phyloP scores from a whole-genome alignment of 371 early-diverging fungal species.

The Smittium mucronatum region DNA sequence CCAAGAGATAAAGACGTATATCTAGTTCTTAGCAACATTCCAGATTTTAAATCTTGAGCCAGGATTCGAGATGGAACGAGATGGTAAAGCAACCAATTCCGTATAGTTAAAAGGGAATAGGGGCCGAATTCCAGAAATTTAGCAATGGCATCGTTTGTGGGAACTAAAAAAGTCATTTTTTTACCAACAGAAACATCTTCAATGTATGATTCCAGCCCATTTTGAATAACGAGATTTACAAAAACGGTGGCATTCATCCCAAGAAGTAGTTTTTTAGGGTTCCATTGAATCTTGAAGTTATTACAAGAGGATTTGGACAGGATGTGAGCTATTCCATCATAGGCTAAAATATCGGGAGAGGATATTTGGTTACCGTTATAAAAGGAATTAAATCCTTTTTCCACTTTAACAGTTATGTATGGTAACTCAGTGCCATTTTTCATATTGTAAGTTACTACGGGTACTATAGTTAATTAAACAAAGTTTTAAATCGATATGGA shows the following conservation, averaged over 20 bases:
- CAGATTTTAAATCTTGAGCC: slow-evolving; percentile 18
- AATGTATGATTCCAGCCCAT: slow-evolving; percentile 23
- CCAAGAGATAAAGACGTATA: slow-evolving; percentile 17
- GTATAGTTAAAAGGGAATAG: slow-evolving; percentile 10
- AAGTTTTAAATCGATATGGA: too few species aligned
- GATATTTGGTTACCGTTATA: neutral
- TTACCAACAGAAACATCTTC: slow-evolving; percentile 25
- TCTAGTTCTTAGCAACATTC: slow-evolving; percentile 22
- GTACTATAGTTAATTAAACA: too few species aligned
- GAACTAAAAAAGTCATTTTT: slow-evolving; percentile 31
- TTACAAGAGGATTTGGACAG: neutral
- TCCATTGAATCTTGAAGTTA: slow-evolving; percentile 16
- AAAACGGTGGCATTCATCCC: slow-evolving; percentile 34
- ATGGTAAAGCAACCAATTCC: slow-evolving; percentile 33
- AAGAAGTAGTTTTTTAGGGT: slow-evolving; percentile 28
- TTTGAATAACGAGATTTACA: slow-evolving; percentile 25
- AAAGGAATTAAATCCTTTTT: neutral
- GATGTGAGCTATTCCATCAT: slow-evolving; percentile 2
- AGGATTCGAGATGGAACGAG: slow-evolving; percentile 21
- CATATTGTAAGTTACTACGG: too few species aligned
- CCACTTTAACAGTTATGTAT: too few species aligned
- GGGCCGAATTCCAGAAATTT: slow-evolving; percentile 25
- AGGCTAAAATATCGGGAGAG: neutral
- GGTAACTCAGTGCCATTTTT: too few species aligned
- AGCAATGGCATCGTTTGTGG: slow-evolving; percentile 33